These are phyloP conservation scores for Gnomoniopsis smithogilvyi DNA, from an alignment of 2,329 filamentous ascomycete genomes.

Conservation along the genomic window DNA sequence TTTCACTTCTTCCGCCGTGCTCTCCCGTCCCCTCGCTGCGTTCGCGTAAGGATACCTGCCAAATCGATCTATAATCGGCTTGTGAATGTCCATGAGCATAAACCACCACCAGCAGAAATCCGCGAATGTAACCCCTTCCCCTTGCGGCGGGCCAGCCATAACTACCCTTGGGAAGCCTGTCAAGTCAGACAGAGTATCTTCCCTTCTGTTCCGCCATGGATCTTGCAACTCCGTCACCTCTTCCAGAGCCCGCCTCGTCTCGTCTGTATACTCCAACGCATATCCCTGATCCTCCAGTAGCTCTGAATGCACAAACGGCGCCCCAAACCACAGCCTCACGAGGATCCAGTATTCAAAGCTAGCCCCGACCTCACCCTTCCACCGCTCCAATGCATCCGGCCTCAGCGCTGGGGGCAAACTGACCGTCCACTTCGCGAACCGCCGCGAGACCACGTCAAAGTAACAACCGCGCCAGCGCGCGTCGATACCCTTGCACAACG, in stretches of 20 bases:
- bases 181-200: constrained; percentile 3
- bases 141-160: constrained; percentile 18
- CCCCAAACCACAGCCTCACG: constrained; percentile 24
- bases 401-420: constrained; percentile 18
- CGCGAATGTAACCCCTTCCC: constrained; percentile 9
- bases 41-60: constrained; percentile 28
- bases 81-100: constrained; percentile 27
- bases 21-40: constrained; percentile 18
- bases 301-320: constrained; percentile 27
- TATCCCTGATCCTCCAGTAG: constrained; percentile 13
- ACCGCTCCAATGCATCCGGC: constrained; percentile 21
- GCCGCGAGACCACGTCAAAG: constrained; percentile 23
- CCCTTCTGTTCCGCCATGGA: constrained; percentile 18
- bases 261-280: constrained; percentile 23
- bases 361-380: constrained; percentile 12
- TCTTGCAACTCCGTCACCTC: constrained; percentile 20
- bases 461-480: constrained; percentile 24
- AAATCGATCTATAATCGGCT: constrained; percentile 26
- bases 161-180: constrained; percentile 2
- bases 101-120: constrained; percentile 23
- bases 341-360: constrained; percentile 26
- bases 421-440: constrained; percentile 18
- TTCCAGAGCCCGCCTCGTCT: constrained; percentile 24
- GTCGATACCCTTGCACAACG: constrained; percentile 24
- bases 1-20: constrained; percentile 22